Conservation (phyloP, 2,329 filamentous ascomycete genomes). For the Lecanicillium sp. region DNA sequence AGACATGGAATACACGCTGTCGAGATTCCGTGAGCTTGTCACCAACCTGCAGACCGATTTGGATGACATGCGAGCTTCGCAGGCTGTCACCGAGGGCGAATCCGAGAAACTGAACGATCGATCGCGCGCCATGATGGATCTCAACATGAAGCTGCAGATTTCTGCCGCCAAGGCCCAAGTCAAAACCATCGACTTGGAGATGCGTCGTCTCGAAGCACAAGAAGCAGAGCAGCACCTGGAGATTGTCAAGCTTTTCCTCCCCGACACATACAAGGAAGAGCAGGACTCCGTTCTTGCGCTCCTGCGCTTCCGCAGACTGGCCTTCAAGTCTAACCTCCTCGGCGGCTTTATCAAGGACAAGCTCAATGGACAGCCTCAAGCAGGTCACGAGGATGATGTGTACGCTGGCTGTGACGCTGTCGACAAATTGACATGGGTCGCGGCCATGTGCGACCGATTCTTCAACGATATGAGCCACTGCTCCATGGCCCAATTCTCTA, state of each 20-base stretch:
- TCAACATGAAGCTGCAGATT: constrained; percentile 89
- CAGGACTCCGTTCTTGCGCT: constrained; percentile 83
- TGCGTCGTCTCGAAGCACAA: constrained; percentile 79
- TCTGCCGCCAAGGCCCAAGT: constrained; percentile 87
- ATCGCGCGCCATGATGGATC: constrained; percentile 90
- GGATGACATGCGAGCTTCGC: constrained; percentile 86
- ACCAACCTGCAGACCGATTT: constrained; percentile 78
- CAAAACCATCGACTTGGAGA: constrained; percentile 88
- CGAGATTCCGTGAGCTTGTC: constrained; percentile 83
- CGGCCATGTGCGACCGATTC: constrained; percentile 77
- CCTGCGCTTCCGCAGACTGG: constrained; percentile 78
- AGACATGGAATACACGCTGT: constrained; percentile 85
- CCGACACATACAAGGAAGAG: constrained; percentile 74
- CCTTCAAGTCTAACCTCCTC: constrained; percentile 79
- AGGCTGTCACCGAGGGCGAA: constrained; percentile 87
- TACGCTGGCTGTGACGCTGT: constrained; percentile 75
- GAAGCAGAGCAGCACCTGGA: constrained; percentile 83
- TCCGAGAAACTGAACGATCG: constrained; percentile 84
- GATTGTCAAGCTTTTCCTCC: constrained; percentile 84
- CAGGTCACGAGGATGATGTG: constrained; percentile 68
- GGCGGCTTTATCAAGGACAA: constrained; percentile 74
- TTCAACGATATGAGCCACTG: constrained; percentile 74
- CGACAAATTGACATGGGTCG: constrained; percentile 80
- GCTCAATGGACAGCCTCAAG: constrained; percentile 60
- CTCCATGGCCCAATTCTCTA: constrained; percentile 69